Percentiles rank a stretch among this genome's conserved stretches.
Evolutionary conservation across 805 yeast genomes (phyloP).

Genomic region (Sugiyamaella floridensis): DNA sequence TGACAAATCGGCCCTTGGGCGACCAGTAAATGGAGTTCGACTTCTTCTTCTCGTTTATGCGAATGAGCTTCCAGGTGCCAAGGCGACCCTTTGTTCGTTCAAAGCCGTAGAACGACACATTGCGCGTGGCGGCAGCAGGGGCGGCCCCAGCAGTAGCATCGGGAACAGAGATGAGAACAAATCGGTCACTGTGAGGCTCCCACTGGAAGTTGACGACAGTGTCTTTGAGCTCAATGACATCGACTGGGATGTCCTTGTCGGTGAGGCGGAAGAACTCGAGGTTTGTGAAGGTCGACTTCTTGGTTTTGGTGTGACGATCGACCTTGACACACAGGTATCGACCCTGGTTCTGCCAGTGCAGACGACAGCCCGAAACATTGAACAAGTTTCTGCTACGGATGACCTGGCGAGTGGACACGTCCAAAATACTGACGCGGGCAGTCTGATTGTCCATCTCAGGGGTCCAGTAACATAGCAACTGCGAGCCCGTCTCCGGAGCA

Average conservation of each 20-base stretch:
- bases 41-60: constrained; percentile 52
- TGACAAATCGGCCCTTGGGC: constrained; percentile 85
- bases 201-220: constrained; percentile 83
- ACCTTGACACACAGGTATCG: constrained; percentile 85
- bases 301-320: constrained; percentile 93
- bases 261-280: constrained; percentile 82
- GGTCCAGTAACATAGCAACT: constrained; percentile 87
- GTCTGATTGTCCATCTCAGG: constrained; percentile 91
- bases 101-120: constrained; percentile 73
- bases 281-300: constrained; percentile 84
- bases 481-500: constrained; percentile 45
- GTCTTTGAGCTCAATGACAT: constrained; percentile 87
- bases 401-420: constrained; percentile 73
- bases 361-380: constrained; percentile 83
- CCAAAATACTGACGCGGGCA: constrained; percentile 88
- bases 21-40: constrained; percentile 77
- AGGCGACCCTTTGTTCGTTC: constrained; percentile 51
- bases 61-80: constrained; percentile 54
- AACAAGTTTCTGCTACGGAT: constrained; percentile 88
- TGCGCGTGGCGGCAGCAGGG: constrained; percentile 48
- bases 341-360: constrained; percentile 92
- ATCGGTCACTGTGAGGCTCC: constrained; percentile 92
- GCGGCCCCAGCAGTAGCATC: constrained; percentile 40
- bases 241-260: constrained; percentile 91
- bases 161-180: constrained; percentile 64